These are phyloP conservation scores for Claviceps spartinae DNA, from an alignment of 2,329 filamentous ascomycete species.

Conservation along the genomic window DNA sequence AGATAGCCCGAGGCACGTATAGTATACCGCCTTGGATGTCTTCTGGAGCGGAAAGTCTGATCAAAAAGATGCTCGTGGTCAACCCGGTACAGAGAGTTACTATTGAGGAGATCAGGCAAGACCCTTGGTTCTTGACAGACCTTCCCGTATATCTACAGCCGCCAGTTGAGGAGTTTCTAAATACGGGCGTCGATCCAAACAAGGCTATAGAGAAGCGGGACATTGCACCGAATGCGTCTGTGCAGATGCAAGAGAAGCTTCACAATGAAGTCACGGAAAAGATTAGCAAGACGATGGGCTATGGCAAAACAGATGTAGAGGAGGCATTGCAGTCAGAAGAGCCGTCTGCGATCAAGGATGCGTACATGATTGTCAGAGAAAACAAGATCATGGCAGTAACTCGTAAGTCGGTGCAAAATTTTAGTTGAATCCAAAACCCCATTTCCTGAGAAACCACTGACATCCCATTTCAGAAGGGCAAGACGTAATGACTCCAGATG, in stretches of 20 bases:
- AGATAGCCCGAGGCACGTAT: constrained; percentile 91
- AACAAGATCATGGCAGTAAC: constrained; percentile 95
- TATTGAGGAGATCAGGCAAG: constrained; percentile 81
- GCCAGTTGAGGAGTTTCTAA: constrained; percentile 81
- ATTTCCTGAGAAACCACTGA: constrained; percentile 2
- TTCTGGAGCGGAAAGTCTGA: constrained; percentile 64
- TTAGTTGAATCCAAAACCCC: too few species aligned
- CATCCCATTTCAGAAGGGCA: constrained; percentile 18
- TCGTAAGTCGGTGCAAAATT: constrained; percentile 44
- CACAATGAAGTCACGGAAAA: constrained; percentile 90
- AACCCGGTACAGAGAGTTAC: constrained; percentile 91
- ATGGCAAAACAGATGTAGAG: constrained; percentile 86
- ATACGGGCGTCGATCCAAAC: constrained; percentile 86
- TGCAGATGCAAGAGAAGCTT: constrained; percentile 73
- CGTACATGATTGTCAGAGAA: constrained; percentile 93
- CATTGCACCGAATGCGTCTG: constrained; percentile 65
- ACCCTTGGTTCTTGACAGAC: constrained; percentile 87
- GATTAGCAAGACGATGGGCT: constrained; percentile 96
- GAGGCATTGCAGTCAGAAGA: constrained; percentile 85
- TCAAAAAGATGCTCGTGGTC: constrained; percentile 87
- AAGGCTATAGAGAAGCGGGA: constrained; percentile 76
- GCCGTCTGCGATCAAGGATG: constrained; percentile 96
- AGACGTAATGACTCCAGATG: constrained; percentile 21
- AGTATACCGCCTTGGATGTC: constrained; percentile 87
- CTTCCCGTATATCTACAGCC: constrained; percentile 77